Evolutionary conservation across 805 yeast species (phyloP), one percentile per base, ranked within the genome.

Genomic region (Ogataea pini): DNA sequence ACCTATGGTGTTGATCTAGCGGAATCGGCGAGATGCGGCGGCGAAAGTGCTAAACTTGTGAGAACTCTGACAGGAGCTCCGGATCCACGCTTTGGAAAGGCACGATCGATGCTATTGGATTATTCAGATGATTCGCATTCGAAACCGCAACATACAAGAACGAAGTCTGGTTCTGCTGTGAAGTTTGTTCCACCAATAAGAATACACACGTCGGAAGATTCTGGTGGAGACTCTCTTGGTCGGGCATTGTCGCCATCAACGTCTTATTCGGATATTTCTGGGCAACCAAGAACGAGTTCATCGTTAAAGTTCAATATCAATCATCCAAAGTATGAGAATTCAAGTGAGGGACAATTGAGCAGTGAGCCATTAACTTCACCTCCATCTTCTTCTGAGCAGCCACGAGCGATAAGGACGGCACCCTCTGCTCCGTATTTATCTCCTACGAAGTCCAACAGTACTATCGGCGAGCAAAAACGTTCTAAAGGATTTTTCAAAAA

Each of bases 61-160:
- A 62, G 78, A 27, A 62, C 72, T 0, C 54, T 74, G 19, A 73
- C 79, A 0, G 78, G 76, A 7, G 68, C 71, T 2, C 72, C 73
- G 1, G 70, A 65, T 38, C 62, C 59, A 18, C 19, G 49, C 9
- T 58, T 51, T 36, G 56, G 58, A 25, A 49, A 54, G 18, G 50
- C 59, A 4, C 64, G 59, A 44, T 65, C 70, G 32, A 66, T 67
- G 71, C 55, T 67, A 7, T 47, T 61, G 32, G 63, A 57, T 36
- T 52, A 48, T 34, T 49, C 48, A 12, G 39, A 36, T n/a, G 18
- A 20, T 9, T 16, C 33, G 10, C 17, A 24, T 17, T 4, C 16
- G 17, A 27, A n/a, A 4, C n/a, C 25, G 18, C 40, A 22, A 16
- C 42, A 39, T 13, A 19, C 3, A 20, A 34, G 24, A 10, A 18